A percentile compares a stretch with the other conserved stretches of the same genome.
Conservation (phyloP, 163 green algal species). For the Scenedesmus sp. region DNA sequence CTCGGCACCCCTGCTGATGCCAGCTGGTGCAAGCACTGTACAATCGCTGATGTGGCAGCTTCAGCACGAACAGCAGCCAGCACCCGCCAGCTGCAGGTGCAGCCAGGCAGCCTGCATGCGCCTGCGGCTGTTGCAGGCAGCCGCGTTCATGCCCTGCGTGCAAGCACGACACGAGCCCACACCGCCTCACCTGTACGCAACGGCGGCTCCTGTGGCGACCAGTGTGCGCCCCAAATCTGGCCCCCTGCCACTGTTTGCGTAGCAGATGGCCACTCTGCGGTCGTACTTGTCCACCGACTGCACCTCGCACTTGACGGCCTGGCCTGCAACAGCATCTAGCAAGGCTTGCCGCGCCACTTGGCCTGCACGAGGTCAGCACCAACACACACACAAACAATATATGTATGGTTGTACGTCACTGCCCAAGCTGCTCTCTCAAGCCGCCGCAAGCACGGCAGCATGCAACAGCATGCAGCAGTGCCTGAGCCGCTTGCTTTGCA, state of each 20-base stretch:
- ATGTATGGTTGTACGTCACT: neutral
- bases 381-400: neutral
- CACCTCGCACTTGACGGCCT: neutral
- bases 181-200: neutral
- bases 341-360: neutral
- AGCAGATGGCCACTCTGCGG: neutral
- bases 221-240: neutral
- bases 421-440: neutral
- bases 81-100: too few relatives aligned
- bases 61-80: too few relatives aligned
- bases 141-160: too few relatives aligned
- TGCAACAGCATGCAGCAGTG: neutral
- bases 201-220: neutral
- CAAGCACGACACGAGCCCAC: too few relatives aligned
- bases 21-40: neutral
- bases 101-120: too few relatives aligned
- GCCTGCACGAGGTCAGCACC: neutral
- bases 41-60: neutral
- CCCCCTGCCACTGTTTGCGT: neutral
- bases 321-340: neutral
- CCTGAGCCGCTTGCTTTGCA: too few relatives aligned
- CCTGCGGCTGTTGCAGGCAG: too few relatives aligned
- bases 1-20: neutral
- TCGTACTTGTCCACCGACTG: neutral
- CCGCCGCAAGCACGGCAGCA: neutral